Base-by-base conservation (phyloP, 306 rosid species). In the Betula pendula region DNA sequence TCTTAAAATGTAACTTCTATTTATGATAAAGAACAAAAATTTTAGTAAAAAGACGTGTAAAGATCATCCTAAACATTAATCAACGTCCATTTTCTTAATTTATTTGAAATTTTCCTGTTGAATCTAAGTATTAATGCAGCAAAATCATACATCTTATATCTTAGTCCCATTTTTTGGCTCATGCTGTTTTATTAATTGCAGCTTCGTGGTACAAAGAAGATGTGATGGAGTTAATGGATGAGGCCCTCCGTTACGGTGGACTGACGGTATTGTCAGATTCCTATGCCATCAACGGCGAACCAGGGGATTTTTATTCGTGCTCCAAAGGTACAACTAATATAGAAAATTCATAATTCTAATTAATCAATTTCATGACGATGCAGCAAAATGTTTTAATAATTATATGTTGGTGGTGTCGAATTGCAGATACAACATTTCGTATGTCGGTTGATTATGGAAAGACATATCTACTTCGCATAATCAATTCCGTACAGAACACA, bases 381-480 rank as follows among this genome's bases (percentile, higher is more conserved):
- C n/a, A n/a, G n/a, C n/a, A n/a, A n/a, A n/a, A n/a, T n/a, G n/a
- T n/a, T n/a, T n/a, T 42, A 42, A 9, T 42, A 42, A 20, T 53
- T 2, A 20, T 53, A 29, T 20, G 25, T 20, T 53, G 22, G 29
- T 25, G 35, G 6, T 66, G 3, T 4, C 1, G 13, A 17, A 2
- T 25, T 43, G 74, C 75, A 80, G 79, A 75, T 58, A 74, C 80
- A 53, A 83, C 84, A 17, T 85, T 65, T 76, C 78, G 73, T 35
- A 15, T 83, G 42, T 53, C 76, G 2, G 88, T 88, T n/a, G 81
- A 82, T 13, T 35, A 56, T 15, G 85, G 87, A 47, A 86, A 78
- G 74, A 84, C 85, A 2, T 86, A 86, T 70, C 84, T 81, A 66
- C 88, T 86, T 42, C 88, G 87, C 0, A 72, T 88, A 38, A 71